Conservation (phyloP, 257 asterid genomes). For the Hygrophila difformis region DNA sequence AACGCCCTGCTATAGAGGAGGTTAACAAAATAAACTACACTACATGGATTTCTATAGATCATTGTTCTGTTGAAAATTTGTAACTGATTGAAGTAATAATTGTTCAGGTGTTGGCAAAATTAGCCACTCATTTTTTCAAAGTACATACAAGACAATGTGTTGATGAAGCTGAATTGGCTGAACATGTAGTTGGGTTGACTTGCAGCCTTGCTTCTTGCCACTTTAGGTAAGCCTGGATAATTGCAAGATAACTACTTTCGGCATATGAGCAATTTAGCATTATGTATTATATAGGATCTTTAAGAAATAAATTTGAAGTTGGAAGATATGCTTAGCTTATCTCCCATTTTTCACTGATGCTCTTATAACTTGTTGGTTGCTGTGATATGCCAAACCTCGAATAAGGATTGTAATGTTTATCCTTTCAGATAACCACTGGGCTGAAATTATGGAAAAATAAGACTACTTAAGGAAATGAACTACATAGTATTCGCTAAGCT, state of each 20-base stretch:
- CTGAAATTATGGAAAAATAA: constrained; percentile 7
- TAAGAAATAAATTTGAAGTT: too few relatives aligned
- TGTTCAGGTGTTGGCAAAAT: constrained; percentile 52
- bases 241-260: too few relatives aligned
- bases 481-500: constrained; percentile 1
- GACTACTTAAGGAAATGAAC: constrained; percentile 7
- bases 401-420: too few relatives aligned
- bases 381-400: too few relatives aligned
- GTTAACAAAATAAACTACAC: constrained; percentile 30
- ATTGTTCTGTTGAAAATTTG: constrained; percentile 7
- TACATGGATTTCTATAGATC: constrained; percentile 11
- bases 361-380: too few relatives aligned
- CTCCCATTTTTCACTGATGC: constrained; percentile 7
- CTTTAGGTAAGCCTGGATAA: constrained; percentile 41
- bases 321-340: too few relatives aligned
- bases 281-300: too few relatives aligned
- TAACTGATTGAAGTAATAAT: constrained; percentile 14
- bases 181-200: constrained; percentile 84
- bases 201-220: constrained; percentile 90
- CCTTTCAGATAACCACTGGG: too few relatives aligned
- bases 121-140: constrained; percentile 55
- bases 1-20: constrained; percentile 88
- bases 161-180: constrained; percentile 97
- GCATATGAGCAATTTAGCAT: too few relatives aligned
- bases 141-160: constrained; percentile 79